Evolutionary conservation across 768 basidiomycete genomes (phyloP).

Genomic region (Phlebiopsis gigantea): DNA sequence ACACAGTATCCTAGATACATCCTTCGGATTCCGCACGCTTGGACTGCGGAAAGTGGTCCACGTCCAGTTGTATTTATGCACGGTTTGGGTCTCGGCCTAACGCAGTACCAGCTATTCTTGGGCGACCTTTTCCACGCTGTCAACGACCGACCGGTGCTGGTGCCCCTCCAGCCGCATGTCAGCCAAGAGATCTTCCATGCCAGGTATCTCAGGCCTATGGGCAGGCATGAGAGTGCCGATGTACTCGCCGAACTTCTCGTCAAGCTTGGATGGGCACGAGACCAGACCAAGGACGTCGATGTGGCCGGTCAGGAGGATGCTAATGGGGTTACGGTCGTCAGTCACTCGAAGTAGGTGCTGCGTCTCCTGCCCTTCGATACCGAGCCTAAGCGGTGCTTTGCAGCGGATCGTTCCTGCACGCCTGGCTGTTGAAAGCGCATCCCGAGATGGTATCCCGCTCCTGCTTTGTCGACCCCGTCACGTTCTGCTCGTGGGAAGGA

Average conservation of each 20-base stretch:
- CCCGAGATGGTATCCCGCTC: conserved; percentile 67
- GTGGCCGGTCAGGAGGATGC: conserved; percentile 16
- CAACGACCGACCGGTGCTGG: conserved; percentile 66
- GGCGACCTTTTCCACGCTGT: conserved; percentile 49
- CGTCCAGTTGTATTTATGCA: conserved; percentile 82
- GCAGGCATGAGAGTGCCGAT: conserved; percentile 51
- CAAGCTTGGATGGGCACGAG: conserved; percentile 58
- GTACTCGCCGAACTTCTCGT: conserved; percentile 52
- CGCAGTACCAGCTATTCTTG: conserved; percentile 65
- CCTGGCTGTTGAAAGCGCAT: conserved; percentile 82
- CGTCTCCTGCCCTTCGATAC: background rate
- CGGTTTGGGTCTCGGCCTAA: conserved; percentile 80
- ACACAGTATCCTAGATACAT: conserved; percentile 50
- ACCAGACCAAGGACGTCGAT: conserved; percentile 15
- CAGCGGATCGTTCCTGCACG: conserved; percentile 79
- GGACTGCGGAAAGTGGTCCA: conserved; percentile 52
- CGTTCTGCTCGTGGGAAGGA: conserved; percentile 93
- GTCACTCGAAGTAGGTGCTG: conserved; percentile 79
- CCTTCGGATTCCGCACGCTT: conserved; percentile 60
- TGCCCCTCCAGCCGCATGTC: conserved; percentile 81
- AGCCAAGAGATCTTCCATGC: conserved; percentile 83
- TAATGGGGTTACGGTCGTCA: conserved; percentile 69
- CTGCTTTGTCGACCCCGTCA: conserved; percentile 88
- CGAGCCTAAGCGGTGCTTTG: background rate
- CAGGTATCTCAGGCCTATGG: conserved; percentile 64